Conservation (phyloP, 2,329 filamentous ascomycete genomes). For the Raffaelea arxii region DNA sequence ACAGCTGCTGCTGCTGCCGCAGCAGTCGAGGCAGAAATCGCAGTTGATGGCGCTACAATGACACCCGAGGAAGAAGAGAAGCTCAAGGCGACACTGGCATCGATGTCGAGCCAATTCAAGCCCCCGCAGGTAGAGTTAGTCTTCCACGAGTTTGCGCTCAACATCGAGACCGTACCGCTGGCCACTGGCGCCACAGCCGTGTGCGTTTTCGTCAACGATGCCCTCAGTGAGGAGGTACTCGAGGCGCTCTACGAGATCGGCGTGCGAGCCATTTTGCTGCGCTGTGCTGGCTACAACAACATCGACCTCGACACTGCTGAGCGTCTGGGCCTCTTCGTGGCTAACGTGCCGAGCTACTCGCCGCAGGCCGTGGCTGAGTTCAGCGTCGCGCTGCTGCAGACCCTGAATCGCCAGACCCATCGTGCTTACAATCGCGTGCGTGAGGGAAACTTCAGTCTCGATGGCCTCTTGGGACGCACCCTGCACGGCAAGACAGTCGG, state of each 20-base stretch:
- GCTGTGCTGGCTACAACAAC: slow-evolving; percentile 61
- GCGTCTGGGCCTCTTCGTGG: slow-evolving; percentile 47
- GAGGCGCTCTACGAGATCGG: slow-evolving; percentile 36
- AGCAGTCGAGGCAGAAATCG: background rate
- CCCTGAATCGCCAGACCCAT: slow-evolving; percentile 58
- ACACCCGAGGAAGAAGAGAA: background rate
- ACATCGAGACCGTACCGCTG: slow-evolving; percentile 44
- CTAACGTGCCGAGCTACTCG: slow-evolving; percentile 58
- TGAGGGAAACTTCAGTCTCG: slow-evolving; percentile 58
- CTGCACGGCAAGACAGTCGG: slow-evolving; percentile 57
- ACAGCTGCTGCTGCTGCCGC: background rate
- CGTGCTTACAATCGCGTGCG: slow-evolving; percentile 59
- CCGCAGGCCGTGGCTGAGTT: slow-evolving; percentile 64
- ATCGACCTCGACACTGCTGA: slow-evolving; percentile 50
- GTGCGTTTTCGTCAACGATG: slow-evolving; percentile 62
- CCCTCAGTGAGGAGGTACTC: slow-evolving; percentile 40
- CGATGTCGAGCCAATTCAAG: slow-evolving; percentile 14
- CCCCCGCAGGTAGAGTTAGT: slow-evolving; percentile 33
- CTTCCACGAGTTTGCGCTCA: slow-evolving; percentile 50
- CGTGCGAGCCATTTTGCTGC: slow-evolving; percentile 50
- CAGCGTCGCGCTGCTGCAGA: slow-evolving; percentile 56
- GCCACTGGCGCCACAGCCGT: slow-evolving; percentile 44
- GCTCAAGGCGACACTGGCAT: background rate
- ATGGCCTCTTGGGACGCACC: slow-evolving; percentile 53
- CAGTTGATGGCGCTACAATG: no score